A percentile compares a stretch with the other conserved stretches of the same genome.
Conservation (phyloP, 306 rosid species). For the Nissolia schottii region DNA sequence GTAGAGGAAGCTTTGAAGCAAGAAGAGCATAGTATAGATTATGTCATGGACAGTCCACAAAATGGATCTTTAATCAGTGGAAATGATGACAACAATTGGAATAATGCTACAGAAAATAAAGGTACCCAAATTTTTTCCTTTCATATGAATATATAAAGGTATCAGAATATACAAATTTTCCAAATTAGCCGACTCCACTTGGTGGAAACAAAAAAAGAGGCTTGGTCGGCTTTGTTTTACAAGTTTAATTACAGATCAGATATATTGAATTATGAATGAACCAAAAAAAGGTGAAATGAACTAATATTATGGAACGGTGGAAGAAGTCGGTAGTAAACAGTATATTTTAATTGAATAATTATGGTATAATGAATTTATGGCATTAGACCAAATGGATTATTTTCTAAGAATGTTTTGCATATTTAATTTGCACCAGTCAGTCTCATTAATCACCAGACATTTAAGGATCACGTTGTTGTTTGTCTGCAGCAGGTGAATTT, state of each 20-base stretch:
- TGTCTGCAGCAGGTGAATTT: neutral
- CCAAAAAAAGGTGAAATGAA: too few species aligned
- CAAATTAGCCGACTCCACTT: too few species aligned
- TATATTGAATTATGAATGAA: too few species aligned
- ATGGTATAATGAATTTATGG: neutral
- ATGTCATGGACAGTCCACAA: neutral
- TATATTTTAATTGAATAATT: neutral
- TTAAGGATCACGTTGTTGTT: neutral
- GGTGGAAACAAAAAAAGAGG: too few species aligned
- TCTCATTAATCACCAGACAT: neutral
- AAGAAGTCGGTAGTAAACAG: too few species aligned
- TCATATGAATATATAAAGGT: neutral
- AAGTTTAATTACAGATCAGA: too few species aligned
- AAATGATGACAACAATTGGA: neutral
- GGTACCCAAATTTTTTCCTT: slow-evolving; percentile 16
- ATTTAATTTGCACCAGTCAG: neutral
- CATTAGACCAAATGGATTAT: neutral
- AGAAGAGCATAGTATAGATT: slow-evolving; percentile 14
- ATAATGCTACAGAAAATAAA: slow-evolving; percentile 12
- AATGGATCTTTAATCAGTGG: slow-evolving; percentile 8
- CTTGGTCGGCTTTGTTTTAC: too few species aligned
- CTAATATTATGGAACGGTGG: too few species aligned
- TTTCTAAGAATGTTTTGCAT: neutral
- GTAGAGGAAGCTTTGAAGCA: too few species aligned
- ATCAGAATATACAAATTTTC: too few species aligned